Base-by-base conservation (phyloP, 306 rosid species). In the Nissolia schottii region DNA sequence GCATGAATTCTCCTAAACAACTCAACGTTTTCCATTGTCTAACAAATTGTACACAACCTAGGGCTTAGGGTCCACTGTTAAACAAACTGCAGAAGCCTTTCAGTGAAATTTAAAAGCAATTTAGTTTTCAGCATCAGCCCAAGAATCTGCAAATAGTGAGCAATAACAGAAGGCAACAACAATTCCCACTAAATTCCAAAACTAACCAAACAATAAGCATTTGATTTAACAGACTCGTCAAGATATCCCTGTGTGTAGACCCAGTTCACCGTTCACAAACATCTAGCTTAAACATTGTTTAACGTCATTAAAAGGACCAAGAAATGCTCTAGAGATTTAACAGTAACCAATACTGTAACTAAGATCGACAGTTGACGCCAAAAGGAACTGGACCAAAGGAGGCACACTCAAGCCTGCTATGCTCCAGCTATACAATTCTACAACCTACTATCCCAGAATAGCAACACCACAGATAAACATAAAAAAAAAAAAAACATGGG, bases 71-170 rank as follows among this genome's bases (percentile, higher is more conserved):
- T 54, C 79, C 83, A 23, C 80, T 74, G 70, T 80, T 82, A 66
- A 84, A 79, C 41, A 85, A 62, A 71, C 79, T 80, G 46, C 75
- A 82, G 68, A 80, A 86, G 43, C 72, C 84, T 61, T 81, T 82
- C 64, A 74, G 83, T 2, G 77, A 75, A 62, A 62, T 11, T 23
- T 11, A 63, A 62, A 4, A 78, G 77, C 75, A 84, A 29, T 77
- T 79, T 76, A 20, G 88, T 84, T 79, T 85, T 85, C 71, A 80
- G 10, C 43, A 87, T 79, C 75, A 85, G 62, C 62, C 86, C 87
- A 64, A 83, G 50, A 76, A 87, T 77, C 70, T 59, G 84, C 2
- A 86, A 83, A 77, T 43, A 84, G 20, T 85, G 85, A 25, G 88
- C 88, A 46, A 85, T 77, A 41, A 81, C 66, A 0, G 58, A 77